Evolutionary conservation across 805 yeast species (phyloP).

Genomic region (Maudiozyma serrabonitensis): DNA sequence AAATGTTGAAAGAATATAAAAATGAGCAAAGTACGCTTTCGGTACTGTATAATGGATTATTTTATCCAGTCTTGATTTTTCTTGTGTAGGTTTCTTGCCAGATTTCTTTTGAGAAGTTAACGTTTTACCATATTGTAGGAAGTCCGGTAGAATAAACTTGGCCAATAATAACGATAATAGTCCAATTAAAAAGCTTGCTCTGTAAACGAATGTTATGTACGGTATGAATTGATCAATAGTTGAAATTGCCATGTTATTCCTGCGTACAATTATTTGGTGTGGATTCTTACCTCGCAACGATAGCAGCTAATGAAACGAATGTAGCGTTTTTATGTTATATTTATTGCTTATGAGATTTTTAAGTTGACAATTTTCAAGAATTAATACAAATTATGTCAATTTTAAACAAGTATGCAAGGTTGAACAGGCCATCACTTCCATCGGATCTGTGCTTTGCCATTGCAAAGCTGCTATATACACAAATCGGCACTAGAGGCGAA

Average conservation of each 20-base stretch:
- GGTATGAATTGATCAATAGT: not conserved
- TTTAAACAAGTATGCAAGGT: too few species aligned
- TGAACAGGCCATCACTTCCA: too few species aligned
- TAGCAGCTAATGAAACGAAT: too few species aligned
- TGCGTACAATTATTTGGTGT: not conserved
- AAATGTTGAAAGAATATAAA: constrained; percentile 39
- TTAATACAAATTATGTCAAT: too few species aligned
- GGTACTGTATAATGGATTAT: constrained; percentile 41
- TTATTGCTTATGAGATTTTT: too few species aligned
- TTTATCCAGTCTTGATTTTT: constrained; percentile 30
- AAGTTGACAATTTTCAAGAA: too few species aligned
- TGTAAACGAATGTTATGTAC: constrained; percentile 3
- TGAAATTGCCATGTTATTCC: not conserved
- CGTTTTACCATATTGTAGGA: constrained; percentile 41
- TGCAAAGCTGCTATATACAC: too few species aligned
- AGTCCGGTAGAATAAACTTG: constrained; percentile 24
- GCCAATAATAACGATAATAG: constrained; percentile 28
- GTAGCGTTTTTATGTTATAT: too few species aligned
- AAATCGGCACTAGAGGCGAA: too few species aligned
- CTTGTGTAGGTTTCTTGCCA: constrained; percentile 28
- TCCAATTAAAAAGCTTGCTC: constrained; percentile 13
- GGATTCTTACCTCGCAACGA: not conserved
- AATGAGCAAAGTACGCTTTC: constrained; percentile 53
- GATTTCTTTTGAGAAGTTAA: constrained; percentile 2
- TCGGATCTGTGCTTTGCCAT: too few species aligned